Evolutionary conservation across 805 yeast genomes (phyloP).

Genomic region (Nakazawaea molendinolei): DNA sequence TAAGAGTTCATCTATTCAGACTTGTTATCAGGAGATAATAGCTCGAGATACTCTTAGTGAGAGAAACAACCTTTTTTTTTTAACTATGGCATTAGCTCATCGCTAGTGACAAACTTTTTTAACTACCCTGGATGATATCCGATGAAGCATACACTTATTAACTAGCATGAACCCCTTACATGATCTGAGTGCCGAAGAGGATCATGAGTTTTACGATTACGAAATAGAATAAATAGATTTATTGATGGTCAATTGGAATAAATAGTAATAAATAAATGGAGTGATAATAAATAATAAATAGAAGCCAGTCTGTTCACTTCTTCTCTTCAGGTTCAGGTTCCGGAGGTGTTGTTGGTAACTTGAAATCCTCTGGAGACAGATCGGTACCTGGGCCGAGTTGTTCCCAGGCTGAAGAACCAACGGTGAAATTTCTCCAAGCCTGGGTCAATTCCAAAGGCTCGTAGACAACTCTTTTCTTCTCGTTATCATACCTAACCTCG

Average conservation of each 20-base stretch:
- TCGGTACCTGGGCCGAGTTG: conserved; percentile 86
- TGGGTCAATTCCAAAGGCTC: conserved; percentile 89
- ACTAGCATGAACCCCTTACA: too few relatives aligned
- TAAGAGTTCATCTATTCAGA: conserved; percentile 35
- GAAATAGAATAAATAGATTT: neutral
- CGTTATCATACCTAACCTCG: conserved; percentile 85
- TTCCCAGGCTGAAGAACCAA: conserved; percentile 87
- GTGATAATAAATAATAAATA: conserved; percentile 10
- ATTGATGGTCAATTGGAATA: conserved; percentile 14
- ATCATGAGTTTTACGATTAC: too few relatives aligned
- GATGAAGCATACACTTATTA: too few relatives aligned
- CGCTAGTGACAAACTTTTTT: too few relatives aligned
- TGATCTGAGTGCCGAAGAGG: too few relatives aligned
- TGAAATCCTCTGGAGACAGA: conserved; percentile 72
- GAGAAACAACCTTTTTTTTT: too few relatives aligned
- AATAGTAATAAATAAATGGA: conserved; percentile 12
- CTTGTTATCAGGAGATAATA: conserved; percentile 22
- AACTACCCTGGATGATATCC: too few relatives aligned
- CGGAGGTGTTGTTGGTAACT: conserved; percentile 76
- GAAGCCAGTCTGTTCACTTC: conserved; percentile 25
- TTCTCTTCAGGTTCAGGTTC: conserved; percentile 50
- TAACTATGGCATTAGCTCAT: too few relatives aligned
- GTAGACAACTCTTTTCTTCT: conserved; percentile 82
- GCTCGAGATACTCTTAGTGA: conserved; percentile 13
- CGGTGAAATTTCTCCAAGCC: conserved; percentile 86